Evolutionary conservation across 768 basidiomycete species (phyloP), one percentile per base, ranked within the genome.

Genomic region (Lanmaoa pseudosensibilis): DNA sequence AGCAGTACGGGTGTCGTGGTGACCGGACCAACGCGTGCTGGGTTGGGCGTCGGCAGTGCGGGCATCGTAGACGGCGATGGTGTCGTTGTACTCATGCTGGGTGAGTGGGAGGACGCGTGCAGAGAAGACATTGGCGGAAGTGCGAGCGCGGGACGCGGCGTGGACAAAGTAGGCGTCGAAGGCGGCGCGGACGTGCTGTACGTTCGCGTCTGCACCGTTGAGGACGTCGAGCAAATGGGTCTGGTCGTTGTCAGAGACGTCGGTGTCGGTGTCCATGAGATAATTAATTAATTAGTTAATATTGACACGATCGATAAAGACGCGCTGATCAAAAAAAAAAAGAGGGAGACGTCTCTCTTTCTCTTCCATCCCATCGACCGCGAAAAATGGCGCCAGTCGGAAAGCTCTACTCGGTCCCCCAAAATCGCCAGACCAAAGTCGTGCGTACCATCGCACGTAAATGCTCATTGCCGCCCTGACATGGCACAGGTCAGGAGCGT

Each of bases 81-180:
- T 64, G 15, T 66, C 54, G 8, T 69, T 60, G 61, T 84, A 87
- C 64, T 88, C 87, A 23, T 89, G 84, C 4, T 81, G 73, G 13
- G 85, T 81, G 37, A 94, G 77, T 1, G 92, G 88, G 23, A 85
- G 79, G 33, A 92, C 82, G 25, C 87, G 81, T 23, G 80, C 69
- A 0, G 94, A 92, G 70, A 94, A 94, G 47, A 92, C 81, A 63
- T 88, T 87, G 56, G 84, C 75, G 33, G 92, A 92, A 32, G 93
- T 95, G 58, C 83, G 82, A 1, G 84, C 73, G 16, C 87, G 80
- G 23, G 84, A 77, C 10, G 85, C 76, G 30, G 80, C 75, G 39
- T 84, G 80, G 7, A 77, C 78, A 69, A 98, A 91, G 75, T 96
- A 98, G 21, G 87, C 84, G 74, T 98, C 94, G 52, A 94, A 93